Conservation (phyloP, 2,329 filamentous ascomycete genomes). For the Apiospora phragmitis region DNA sequence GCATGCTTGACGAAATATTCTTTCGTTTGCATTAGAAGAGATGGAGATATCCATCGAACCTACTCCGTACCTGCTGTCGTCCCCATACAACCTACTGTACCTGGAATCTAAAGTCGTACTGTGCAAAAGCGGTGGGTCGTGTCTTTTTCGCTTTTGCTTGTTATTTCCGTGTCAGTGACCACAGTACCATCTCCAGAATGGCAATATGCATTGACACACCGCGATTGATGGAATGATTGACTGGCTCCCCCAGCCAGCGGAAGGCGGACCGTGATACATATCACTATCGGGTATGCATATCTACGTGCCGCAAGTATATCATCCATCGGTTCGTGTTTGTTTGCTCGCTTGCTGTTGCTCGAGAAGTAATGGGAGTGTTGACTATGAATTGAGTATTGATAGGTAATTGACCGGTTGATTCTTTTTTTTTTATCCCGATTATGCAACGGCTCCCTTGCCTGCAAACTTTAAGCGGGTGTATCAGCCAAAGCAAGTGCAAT, state of each 20-base stretch:
- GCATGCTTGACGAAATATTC: conserved; percentile 10
- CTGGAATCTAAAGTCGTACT: background rate
- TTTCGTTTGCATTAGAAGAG: conserved; percentile 6
- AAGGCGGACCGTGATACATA: background rate
- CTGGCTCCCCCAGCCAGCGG: background rate
- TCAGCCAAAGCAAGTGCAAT: conserved; percentile 9
- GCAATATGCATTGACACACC: background rate
- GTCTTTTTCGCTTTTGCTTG: background rate
- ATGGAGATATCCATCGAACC: background rate
- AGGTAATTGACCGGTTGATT: background rate
- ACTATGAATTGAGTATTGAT: background rate
- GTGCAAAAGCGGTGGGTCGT: background rate
- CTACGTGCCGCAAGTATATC: background rate
- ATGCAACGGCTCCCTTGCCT: background rate
- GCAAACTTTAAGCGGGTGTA: background rate
- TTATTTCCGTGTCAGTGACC: conserved; percentile 1
- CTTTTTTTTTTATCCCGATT: background rate
- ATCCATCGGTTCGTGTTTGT: background rate
- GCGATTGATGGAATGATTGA: background rate
- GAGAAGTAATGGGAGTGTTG: background rate
- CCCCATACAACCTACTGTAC: background rate
- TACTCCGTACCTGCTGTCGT: too few species aligned
- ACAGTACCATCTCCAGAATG: background rate
- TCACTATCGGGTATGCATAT: background rate
- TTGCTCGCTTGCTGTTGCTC: background rate